These are phyloP conservation scores for Yamadazyma laniorum DNA, from an alignment of 805 yeast genomes.

Conservation along the genomic window DNA sequence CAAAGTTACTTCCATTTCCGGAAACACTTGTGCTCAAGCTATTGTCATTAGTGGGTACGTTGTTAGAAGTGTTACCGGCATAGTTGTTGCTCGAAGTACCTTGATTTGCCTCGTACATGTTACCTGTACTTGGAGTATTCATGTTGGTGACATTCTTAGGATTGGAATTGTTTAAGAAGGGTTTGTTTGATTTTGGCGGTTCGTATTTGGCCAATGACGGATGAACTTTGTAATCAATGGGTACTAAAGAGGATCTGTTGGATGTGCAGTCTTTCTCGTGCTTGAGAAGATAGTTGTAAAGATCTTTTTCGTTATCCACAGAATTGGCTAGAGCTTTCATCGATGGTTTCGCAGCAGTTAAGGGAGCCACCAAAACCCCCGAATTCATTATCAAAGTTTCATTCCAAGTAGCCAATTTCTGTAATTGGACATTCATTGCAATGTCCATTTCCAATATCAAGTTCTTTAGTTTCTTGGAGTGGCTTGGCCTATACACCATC, in stretches of 20 bases:
- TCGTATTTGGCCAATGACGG: conserved; percentile 52
- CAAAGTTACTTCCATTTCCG: not conserved
- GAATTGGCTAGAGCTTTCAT: conserved; percentile 75
- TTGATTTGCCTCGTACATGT: not conserved
- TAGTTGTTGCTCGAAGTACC: conserved; percentile 1
- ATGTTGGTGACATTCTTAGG: conserved; percentile 1
- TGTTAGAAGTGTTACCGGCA: not conserved
- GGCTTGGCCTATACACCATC: conserved; percentile 72
- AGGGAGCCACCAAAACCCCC: conserved; percentile 80
- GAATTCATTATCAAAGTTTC: conserved; percentile 81
- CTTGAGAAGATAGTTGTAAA: conserved; percentile 64
- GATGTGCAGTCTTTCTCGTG: conserved; percentile 35
- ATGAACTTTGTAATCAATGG: conserved; percentile 71
- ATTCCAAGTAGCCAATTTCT: conserved; percentile 82
- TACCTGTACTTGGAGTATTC: not conserved
- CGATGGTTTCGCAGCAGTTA: conserved; percentile 55
- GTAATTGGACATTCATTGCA: conserved; percentile 84
- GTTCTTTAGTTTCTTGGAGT: conserved; percentile 67
- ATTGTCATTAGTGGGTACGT: too few species aligned
- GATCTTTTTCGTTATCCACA: conserved; percentile 79
- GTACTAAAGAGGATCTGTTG: conserved; percentile 49
- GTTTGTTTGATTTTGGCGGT: conserved; percentile 26
- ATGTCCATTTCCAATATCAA: conserved; percentile 83
- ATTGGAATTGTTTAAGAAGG: conserved; percentile 24
- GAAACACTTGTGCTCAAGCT: not conserved